Evolutionary conservation across 371 early-diverging fungal species (phyloP).

Genomic region (Syncephalastrum sp.): DNA sequence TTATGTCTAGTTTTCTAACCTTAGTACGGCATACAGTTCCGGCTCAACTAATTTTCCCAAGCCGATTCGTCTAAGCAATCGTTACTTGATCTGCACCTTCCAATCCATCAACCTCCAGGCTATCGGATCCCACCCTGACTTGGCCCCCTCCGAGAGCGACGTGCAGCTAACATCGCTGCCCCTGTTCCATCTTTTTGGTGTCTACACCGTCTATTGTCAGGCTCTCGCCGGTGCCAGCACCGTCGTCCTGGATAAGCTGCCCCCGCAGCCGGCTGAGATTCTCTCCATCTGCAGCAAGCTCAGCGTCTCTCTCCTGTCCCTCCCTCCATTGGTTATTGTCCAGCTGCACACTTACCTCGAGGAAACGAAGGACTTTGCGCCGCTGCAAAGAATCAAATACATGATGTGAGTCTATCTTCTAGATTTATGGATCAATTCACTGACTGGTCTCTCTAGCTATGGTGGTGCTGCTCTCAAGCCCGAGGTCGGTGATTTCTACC

Average conservation of each 20-base stretch:
- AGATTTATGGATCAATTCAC: too few relatives aligned
- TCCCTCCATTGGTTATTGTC: conserved; percentile 9
- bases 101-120: not conserved
- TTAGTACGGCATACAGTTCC: conserved; percentile 9
- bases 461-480: conserved; percentile 13
- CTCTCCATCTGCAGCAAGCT: not conserved
- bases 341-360: conserved; percentile 9
- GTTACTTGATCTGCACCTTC: conserved; percentile 11
- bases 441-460: not conserved
- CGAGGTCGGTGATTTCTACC: conserved; percentile 8
- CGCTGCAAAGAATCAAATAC: conserved; percentile 1
- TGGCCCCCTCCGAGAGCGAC: not conserved
- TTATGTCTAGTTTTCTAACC: not conserved
- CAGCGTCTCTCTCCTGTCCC: conserved; percentile 1
- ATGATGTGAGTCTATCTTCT: not conserved
- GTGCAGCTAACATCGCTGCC: conserved; percentile 5
- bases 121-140: too few relatives aligned
- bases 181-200: conserved; percentile 19
- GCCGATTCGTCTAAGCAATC: conserved; percentile 29
- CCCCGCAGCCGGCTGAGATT: conserved; percentile 6
- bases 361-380: conserved; percentile 2
- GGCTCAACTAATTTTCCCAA: conserved; percentile 29
- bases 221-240: conserved; percentile 9
- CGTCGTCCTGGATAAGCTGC: conserved; percentile 6
- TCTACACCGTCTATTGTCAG: not conserved